Evolutionary conservation across 192 early-diverging fungal species (phyloP).

Genomic region (Pilaira anomala): DNA sequence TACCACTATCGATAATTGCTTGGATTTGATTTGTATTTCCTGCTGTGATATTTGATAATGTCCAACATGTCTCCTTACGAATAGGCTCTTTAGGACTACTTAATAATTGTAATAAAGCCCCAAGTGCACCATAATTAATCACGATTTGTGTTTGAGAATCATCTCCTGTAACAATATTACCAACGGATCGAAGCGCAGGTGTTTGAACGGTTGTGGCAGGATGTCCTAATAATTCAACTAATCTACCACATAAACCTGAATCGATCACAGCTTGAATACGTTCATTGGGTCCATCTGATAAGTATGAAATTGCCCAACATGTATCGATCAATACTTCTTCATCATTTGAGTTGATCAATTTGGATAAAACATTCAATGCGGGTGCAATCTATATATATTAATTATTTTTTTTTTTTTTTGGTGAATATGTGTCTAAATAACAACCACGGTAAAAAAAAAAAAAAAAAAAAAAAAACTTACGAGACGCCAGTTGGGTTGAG

Average conservation of each 20-base stretch:
- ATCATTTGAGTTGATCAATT: conserved; percentile 61
- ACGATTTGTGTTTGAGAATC: conserved; percentile 74
- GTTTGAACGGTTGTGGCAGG: conserved; percentile 61
- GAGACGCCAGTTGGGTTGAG: conserved; percentile 63
- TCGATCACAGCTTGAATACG: conserved; percentile 78
- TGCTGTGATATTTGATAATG: conserved; percentile 52
- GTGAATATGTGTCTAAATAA: too few relatives aligned
- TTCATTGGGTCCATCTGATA: conserved; percentile 70
- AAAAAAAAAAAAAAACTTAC: conserved; percentile 43
- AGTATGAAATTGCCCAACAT: conserved; percentile 81
- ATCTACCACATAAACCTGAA: conserved; percentile 59
- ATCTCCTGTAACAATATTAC: conserved; percentile 81
- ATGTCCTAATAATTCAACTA: conserved; percentile 68
- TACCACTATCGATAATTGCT: conserved; percentile 40
- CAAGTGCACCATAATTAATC: conserved; percentile 59
- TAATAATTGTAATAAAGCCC: conserved; percentile 54
- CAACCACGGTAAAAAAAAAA: neutral
- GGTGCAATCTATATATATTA: conserved; percentile 16
- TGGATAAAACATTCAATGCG: conserved; percentile 44
- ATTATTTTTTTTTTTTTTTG: too few relatives aligned
- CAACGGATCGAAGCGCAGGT: conserved; percentile 70
- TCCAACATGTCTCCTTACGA: conserved; percentile 54
- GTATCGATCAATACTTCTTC: conserved; percentile 77
- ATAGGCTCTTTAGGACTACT: conserved; percentile 31
- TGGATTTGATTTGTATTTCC: conserved; percentile 46